A percentile compares a stretch with the other conserved stretches of the same genome.
phyloP scores from a whole-genome alignment of 2,329 filamentous ascomycete genomes.

The Xylariaceae sp. region DNA sequence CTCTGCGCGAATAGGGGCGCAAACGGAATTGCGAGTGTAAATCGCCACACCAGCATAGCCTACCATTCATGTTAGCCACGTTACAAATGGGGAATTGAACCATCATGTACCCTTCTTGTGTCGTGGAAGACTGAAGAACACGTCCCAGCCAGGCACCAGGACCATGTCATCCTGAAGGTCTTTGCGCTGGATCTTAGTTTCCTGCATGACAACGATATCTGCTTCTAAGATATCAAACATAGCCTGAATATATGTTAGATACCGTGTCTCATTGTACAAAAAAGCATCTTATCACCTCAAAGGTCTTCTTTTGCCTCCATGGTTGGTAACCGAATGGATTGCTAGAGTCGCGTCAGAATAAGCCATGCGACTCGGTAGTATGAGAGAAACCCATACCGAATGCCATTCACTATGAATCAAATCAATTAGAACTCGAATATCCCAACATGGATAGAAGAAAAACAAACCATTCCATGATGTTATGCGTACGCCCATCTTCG shows the following conservation, averaged over 20 bases:
- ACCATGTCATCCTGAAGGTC: constrained; percentile 95
- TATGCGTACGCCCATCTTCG: constrained; percentile 67
- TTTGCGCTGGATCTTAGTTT: constrained; percentile 92
- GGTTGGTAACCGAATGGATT: constrained; percentile 82
- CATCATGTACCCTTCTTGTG: constrained; percentile 73
- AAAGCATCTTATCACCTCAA: constrained; percentile 46
- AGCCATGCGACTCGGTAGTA: not conserved
- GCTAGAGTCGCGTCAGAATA: constrained; percentile 38
- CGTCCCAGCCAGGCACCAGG: constrained; percentile 89
- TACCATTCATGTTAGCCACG: constrained; percentile 34
- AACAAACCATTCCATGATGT: constrained; percentile 90
- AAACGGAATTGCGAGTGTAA: constrained; percentile 83
- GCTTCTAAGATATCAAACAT: constrained; percentile 95
- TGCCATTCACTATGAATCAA: constrained; percentile 63
- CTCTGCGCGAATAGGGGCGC: constrained; percentile 82
- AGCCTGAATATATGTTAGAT: constrained; percentile 42
- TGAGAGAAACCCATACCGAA: constrained; percentile 48
- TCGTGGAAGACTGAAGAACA: constrained; percentile 87
- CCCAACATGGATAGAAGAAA: too few relatives aligned
- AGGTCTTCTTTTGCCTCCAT: constrained; percentile 68
- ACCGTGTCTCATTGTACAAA: not conserved
- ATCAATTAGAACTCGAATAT: constrained; percentile 19
- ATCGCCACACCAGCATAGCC: constrained; percentile 95
- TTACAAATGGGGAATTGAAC: not conserved
- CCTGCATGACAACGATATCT: constrained; percentile 92